phyloP scores from a whole-genome alignment of 2,329 filamentous ascomycete species.

The Kalmusia sp. region DNA sequence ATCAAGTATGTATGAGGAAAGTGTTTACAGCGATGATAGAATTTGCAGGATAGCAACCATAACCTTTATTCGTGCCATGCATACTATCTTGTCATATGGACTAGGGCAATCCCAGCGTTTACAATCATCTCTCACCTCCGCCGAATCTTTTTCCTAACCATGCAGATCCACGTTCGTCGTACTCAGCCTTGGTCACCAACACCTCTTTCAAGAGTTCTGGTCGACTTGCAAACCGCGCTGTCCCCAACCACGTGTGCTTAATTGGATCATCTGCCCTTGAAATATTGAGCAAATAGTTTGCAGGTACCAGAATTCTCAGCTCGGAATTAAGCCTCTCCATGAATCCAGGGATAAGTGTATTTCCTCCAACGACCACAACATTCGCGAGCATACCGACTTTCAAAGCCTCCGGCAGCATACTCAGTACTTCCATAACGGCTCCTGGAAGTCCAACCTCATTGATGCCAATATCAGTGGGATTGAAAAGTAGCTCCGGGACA shows the following conservation, averaged over 20 bases:
- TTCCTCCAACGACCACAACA: constrained; percentile 87
- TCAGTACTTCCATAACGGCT: constrained; percentile 80
- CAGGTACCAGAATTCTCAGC: constrained; percentile 63
- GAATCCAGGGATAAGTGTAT: constrained; percentile 80
- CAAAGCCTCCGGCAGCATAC: constrained; percentile 77
- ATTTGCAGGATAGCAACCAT: too few relatives aligned
- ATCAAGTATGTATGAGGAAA: too few relatives aligned
- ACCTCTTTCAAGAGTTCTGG: constrained; percentile 68
- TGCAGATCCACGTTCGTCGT: constrained; percentile 79
- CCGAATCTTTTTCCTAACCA: constrained; percentile 79
- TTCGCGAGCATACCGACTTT: constrained; percentile 87
- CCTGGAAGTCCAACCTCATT: constrained; percentile 82
- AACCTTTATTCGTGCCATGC: too few relatives aligned
- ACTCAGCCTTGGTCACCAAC: constrained; percentile 86
- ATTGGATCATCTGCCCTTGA: constrained; percentile 75
- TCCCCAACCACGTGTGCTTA: constrained; percentile 84
- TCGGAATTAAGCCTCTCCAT: constrained; percentile 78
- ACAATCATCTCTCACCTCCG: constrained; percentile 26
- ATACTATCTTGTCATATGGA: too few relatives aligned
- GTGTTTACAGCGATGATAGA: too few relatives aligned
- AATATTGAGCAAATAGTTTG: constrained; percentile 39
- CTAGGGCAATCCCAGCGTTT: neutral
- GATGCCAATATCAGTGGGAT: constrained; percentile 83
- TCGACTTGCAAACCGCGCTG: constrained; percentile 76
- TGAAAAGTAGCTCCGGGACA: constrained; percentile 89